Evolutionary conservation across 1,139 yeast species (phyloP).

Genomic region (Yamadazyma dendronema): DNA sequence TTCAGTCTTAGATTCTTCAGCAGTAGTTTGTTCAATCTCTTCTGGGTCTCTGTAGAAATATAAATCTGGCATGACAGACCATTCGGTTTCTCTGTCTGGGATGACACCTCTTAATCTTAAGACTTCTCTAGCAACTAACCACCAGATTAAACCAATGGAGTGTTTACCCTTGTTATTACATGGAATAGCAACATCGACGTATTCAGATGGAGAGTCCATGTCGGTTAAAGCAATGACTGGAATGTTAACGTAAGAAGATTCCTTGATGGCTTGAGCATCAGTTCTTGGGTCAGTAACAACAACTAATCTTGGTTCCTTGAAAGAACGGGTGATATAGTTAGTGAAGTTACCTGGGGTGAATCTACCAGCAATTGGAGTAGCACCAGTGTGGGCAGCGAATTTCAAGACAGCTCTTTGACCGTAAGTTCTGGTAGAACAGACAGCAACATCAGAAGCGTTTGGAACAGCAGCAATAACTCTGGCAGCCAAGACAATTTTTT

Average conservation of each 20-base stretch:
- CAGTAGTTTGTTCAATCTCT: slow-evolving; percentile 88
- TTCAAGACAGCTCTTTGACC: slow-evolving; percentile 99
- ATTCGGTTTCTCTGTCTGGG: slow-evolving; percentile 94
- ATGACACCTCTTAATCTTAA: slow-evolving; percentile 98
- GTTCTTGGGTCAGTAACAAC: slow-evolving; percentile 99
- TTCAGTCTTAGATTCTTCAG: slow-evolving; percentile 60
- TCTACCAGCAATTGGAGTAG: slow-evolving; percentile 99
- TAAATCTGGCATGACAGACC: slow-evolving; percentile 99
- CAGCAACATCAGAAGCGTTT: slow-evolving; percentile 97
- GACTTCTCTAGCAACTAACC: slow-evolving; percentile 99
- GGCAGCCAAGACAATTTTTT: slow-evolving; percentile 99
- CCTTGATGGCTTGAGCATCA: slow-evolving; percentile 99
- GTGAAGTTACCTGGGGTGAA: slow-evolving; percentile 99
- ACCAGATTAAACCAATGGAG: slow-evolving; percentile 99
- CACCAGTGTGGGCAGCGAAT: slow-evolving; percentile 99
- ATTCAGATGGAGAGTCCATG: slow-evolving; percentile 98
- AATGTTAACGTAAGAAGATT: slow-evolving; percentile 99
- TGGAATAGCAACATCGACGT: slow-evolving; percentile 99
- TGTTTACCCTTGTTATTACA: slow-evolving; percentile 99
- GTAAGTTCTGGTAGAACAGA: slow-evolving; percentile 98
- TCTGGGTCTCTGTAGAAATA: slow-evolving; percentile 99
- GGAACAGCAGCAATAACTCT: slow-evolving; percentile 99
- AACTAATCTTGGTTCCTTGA: slow-evolving; percentile 99
- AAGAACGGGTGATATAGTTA: slow-evolving; percentile 99
- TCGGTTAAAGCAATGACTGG: slow-evolving; percentile 99